A percentile compares a stretch with the other conserved stretches of the same genome.
Conservation (phyloP, 352 stramenopile genomes). For the Aphanomyces cochlioides region DNA sequence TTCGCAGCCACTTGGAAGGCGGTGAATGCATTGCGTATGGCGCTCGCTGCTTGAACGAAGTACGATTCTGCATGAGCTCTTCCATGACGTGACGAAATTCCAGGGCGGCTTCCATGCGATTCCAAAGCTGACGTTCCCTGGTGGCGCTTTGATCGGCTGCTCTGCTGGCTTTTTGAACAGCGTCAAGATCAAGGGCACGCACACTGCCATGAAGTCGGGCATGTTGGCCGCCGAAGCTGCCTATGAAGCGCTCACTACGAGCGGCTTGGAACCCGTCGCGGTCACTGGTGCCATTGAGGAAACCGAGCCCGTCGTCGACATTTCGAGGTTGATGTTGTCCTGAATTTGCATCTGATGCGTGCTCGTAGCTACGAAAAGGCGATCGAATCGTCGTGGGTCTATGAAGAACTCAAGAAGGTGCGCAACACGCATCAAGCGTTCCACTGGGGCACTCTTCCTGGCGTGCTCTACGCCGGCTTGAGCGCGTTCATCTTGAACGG, state of each 20-base stretch:
- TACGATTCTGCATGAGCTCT: not conserved
- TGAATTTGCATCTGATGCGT: constrained; percentile 30
- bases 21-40: constrained; percentile 97
- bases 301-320: constrained; percentile 54
- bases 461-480: constrained; percentile 92
- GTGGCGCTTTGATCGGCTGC: constrained; percentile 94
- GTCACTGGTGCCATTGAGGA: constrained; percentile 70
- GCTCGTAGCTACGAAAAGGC: constrained; percentile 75
- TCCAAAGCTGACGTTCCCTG: constrained; percentile 98
- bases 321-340: constrained; percentile 41
- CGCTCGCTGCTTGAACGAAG: constrained; percentile 89
- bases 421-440: constrained; percentile 97
- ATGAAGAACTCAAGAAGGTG: constrained; percentile 95
- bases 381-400: constrained; percentile 94
- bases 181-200: constrained; percentile 99
- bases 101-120: constrained; percentile 97
- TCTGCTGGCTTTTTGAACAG: constrained; percentile 97
- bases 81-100: constrained; percentile 37
- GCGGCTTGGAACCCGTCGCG: constrained; percentile 53
- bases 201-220: constrained; percentile 98
- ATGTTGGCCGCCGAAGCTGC: constrained; percentile 96
- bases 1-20: constrained; percentile 92
- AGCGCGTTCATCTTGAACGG: constrained; percentile 92
- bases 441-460: constrained; percentile 90
- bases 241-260: constrained; percentile 82